These are phyloP conservation scores for Aulographum hederae DNA, from an alignment of 2,329 filamentous ascomycete species.

Conservation along the genomic window DNA sequence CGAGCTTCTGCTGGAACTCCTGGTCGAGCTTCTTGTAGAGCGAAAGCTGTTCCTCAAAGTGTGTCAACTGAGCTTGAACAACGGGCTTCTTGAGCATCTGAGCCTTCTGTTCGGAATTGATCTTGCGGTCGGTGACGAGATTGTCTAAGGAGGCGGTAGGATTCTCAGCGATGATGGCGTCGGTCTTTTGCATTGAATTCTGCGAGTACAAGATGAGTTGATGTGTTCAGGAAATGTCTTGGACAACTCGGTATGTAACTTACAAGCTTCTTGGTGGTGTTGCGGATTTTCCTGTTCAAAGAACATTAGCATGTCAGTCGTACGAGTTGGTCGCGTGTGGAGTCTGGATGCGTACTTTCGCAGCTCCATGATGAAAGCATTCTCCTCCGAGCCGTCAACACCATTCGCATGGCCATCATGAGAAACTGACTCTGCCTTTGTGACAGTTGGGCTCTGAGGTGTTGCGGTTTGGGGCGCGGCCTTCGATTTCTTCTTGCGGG, in stretches of 20 bases:
- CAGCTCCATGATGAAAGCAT: conserved; percentile 68
- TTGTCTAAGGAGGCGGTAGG: conserved; percentile 54
- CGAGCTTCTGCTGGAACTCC: conserved; percentile 46
- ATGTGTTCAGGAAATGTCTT: background rate
- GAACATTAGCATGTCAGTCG: background rate
- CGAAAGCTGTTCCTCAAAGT: conserved; percentile 54
- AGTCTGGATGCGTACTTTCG: conserved; percentile 51
- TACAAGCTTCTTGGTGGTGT: conserved; percentile 87
- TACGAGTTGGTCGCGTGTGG: background rate
- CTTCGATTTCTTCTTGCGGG: conserved; percentile 34
- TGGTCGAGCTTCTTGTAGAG: conserved; percentile 61
- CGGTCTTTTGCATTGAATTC: conserved; percentile 56
- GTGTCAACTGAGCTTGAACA: conserved; percentile 47
- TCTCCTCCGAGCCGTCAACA: conserved; percentile 47
- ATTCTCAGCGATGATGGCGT: conserved; percentile 50
- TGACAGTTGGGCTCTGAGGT: conserved; percentile 16
- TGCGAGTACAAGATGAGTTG: conserved; percentile 15
- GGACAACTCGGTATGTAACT: conserved; percentile 20
- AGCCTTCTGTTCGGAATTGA: conserved; percentile 66
- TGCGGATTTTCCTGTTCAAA: conserved; percentile 59
- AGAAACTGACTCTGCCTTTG: conserved; percentile 10
- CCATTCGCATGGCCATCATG: conserved; percentile 27
- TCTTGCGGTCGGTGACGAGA: conserved; percentile 50
- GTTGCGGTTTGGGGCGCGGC: conserved; percentile 17
- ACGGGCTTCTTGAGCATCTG: conserved; percentile 60